These are phyloP conservation scores for Cytidiella melzeri DNA, from an alignment of 768 basidiomycete species.

Conservation along the genomic window DNA sequence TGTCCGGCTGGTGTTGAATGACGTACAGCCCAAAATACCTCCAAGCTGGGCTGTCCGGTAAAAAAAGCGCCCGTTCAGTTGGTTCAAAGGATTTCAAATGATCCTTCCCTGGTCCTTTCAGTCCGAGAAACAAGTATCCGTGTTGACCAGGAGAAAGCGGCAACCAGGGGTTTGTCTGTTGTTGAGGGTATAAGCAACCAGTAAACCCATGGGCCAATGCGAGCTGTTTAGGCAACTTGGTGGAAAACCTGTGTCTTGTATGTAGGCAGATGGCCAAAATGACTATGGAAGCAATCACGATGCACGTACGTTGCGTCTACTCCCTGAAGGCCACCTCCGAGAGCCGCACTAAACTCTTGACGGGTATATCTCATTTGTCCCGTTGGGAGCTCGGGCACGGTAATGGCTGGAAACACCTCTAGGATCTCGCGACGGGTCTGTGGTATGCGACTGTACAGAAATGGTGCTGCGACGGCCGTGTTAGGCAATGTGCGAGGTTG, in stretches of 20 bases:
- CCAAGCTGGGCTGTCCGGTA: conserved; percentile 35
- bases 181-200: conserved; percentile 43
- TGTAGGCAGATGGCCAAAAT: neutral
- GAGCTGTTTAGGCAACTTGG: conserved; percentile 2
- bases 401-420: conserved; percentile 19
- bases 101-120: conserved; percentile 33
- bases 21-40: conserved; percentile 42
- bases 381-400: conserved; percentile 20
- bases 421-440: conserved; percentile 20
- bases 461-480: too few species aligned
- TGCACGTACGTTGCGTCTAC: conserved; percentile 1
- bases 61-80: conserved; percentile 39
- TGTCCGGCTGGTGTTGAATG: conserved; percentile 30
- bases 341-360: conserved; percentile 28
- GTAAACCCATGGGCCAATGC: conserved; percentile 29
- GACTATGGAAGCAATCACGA: neutral
- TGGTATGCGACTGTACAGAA: neutral
- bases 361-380: conserved; percentile 33
- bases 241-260: neutral
- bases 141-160: conserved; percentile 42
- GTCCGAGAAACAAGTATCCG: conserved; percentile 52
- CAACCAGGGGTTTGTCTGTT: conserved; percentile 50
- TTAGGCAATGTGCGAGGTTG: too few species aligned
- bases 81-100: conserved; percentile 34
- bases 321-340: conserved; percentile 35